A percentile compares a stretch with the other conserved stretches of the same genome.
phyloP scores from a whole-genome alignment of 805 yeast species.

The Candida berthetii region DNA sequence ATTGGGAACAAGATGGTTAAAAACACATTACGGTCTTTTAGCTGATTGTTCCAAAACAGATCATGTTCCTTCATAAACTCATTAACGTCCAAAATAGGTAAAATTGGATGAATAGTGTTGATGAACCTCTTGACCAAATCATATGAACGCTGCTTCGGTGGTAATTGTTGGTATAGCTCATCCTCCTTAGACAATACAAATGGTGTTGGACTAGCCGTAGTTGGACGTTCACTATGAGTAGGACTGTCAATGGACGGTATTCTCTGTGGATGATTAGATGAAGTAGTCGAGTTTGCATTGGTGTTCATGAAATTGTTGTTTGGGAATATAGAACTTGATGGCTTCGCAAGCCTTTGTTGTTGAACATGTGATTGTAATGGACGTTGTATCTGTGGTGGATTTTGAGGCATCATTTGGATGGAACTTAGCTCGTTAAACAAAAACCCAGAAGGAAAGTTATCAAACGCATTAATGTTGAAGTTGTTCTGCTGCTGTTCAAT shows the following conservation, averaged over 20 bases:
- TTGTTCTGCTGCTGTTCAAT: background rate
- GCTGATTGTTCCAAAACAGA: slow-evolving; percentile 35
- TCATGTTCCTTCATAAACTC: slow-evolving; percentile 41
- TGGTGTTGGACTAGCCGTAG: background rate
- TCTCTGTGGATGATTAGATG: background rate
- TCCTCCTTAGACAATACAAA: slow-evolving; percentile 10
- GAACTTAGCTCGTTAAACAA: background rate
- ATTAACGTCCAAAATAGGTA: slow-evolving; percentile 43
- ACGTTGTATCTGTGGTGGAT: background rate
- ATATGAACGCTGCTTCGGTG: slow-evolving; percentile 37
- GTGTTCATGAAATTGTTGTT: no score
- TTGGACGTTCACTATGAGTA: background rate
- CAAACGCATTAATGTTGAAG: background rate
- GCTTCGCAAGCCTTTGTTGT: background rate
- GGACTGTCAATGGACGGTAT: background rate
- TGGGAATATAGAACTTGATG: background rate
- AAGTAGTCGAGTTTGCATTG: no score
- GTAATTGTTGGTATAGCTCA: slow-evolving; percentile 37
- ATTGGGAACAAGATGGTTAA: slow-evolving; percentile 45
- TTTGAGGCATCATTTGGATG: background rate
- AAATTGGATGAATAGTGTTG: slow-evolving; percentile 47
- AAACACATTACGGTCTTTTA: slow-evolving; percentile 30
- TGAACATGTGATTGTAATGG: background rate
- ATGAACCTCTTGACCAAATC: slow-evolving; percentile 42
- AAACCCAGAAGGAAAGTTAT: background rate